Base-by-base conservation (phyloP, 306 rosid genomes). In the Trichosanthes truncata region DNA sequence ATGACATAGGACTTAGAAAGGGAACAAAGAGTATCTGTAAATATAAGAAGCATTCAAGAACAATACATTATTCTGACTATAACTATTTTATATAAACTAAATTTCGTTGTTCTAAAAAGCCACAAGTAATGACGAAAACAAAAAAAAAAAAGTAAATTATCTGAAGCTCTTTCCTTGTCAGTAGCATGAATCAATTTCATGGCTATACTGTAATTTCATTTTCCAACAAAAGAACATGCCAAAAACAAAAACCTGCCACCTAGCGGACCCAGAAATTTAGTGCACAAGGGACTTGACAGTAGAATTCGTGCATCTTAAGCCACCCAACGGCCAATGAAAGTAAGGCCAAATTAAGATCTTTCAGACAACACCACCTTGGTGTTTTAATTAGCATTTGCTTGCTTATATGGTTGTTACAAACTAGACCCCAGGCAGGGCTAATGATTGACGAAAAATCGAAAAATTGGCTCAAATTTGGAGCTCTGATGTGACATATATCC, bases 261-360 rank as follows among this genome's bases (percentile, higher is more conserved):
- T 7, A 74, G 62, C 14, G 78, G 78, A 74, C 78, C 78, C 78
- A 74, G 60, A 45, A 51, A 74, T 74, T 74, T 31, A 74, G 56
- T 74, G 78, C 56, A 17, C 60, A 74, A 74, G 61, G 61, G 62
- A 51, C 62, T 18, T 7, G 45, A 74, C 78, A 15, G 38, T 74
- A 51, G 13, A 31, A 17, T 17, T 31, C n/a, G 26, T 29, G 61
- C 38, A 48, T 74, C 17, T 29, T 29, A 20, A 33, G 60, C 61
- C 78, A 74, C 15, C 43, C 61, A 74, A 74, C 61, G 26, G 25
- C 78, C 26, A 51, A n/a, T 10, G n/a, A 11, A 43, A 8, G 78
- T 48, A 38, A 36, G 78, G 78, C 78, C 78, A 0, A 40, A 73
- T 46, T 59, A 73, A 73, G 41, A 73, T 73, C 23, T 15, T 46